Evolutionary conservation across 441 rosid species (phyloP), one percentile per base, ranked within the genome.

Genomic region (Brassica balearica): DNA sequence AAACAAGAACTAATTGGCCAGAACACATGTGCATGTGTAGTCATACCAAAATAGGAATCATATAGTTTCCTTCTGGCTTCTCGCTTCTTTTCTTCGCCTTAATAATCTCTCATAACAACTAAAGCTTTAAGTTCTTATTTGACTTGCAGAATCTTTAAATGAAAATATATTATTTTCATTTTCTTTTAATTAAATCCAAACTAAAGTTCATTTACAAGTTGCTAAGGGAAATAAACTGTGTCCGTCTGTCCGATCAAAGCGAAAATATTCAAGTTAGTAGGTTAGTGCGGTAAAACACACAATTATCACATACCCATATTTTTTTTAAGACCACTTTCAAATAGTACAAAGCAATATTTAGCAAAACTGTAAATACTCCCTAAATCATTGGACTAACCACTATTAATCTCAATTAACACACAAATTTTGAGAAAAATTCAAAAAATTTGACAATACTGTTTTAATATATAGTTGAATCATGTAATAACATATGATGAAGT

Each of bases 1-100:
- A 73, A 67, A 60, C 62, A 78, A 67, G 77, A 78, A 67, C 11
- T 78, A 32, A 79, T 68, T 73, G 78, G 78, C 51, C 71, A 61
- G 59, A 79, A 62, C 78, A 73, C 82, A 79, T 79, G 82, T 79
- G 82, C 17, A 73, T 73, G 70, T 68, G 74, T 51, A 59, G 69
- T 56, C 59, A 66, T 72, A 78, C 77, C 69, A 48, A 78, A 73
- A 68, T 79, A 15, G 78, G 82, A 74, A 73, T 73, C 82, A 73
- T 78, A 68, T 56, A 72, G 69, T 67, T 69, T 72, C 81, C 77
- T 67, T 67, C 63, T 72, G 58, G 36, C 76, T 77, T 71, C 66
- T 77, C 53, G 23, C 58, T 63, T 77, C 56, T 48, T 53, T 79
- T 79, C 74, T 61, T 53, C 82, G 25, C 70, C 82, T 68, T 61